A percentile compares a stretch with the other conserved stretches of the same genome.
Conservation (phyloP, 805 yeast species). For the Schizosaccharomyces japonicus region DNA sequence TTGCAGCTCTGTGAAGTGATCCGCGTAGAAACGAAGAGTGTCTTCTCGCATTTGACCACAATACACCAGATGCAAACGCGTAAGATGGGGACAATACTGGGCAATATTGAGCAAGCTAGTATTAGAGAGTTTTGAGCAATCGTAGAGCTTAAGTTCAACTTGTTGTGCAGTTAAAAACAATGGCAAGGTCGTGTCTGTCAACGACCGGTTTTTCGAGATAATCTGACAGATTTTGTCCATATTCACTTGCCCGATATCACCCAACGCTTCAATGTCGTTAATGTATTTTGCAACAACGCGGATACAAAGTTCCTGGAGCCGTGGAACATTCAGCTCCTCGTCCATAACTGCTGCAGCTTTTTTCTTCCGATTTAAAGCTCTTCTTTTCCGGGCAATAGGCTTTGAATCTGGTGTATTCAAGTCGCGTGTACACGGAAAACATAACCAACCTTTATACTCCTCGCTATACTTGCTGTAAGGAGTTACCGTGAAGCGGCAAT, state of each 20-base stretch:
- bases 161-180: slow-evolving; percentile 45
- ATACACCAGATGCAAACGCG: slow-evolving; percentile 49
- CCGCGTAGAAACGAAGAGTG: slow-evolving; percentile 36
- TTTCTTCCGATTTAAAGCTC: slow-evolving; percentile 58
- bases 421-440: slow-evolving; percentile 37
- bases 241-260: slow-evolving; percentile 62
- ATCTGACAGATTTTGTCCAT: slow-evolving; percentile 51
- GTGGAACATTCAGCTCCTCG: slow-evolving; percentile 36
- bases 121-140: slow-evolving; percentile 54
- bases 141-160: slow-evolving; percentile 54
- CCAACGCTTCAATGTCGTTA: slow-evolving; percentile 54
- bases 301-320: slow-evolving; percentile 67
- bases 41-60: slow-evolving; percentile 80
- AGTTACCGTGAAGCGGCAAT: slow-evolving; percentile 30
- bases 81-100: slow-evolving; percentile 52
- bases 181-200: slow-evolving; percentile 46
- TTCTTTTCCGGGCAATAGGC: slow-evolving; percentile 46
- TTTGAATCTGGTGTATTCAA: slow-evolving; percentile 17
- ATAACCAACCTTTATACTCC: slow-evolving; percentile 23
- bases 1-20: slow-evolving; percentile 31
- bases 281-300: slow-evolving; percentile 39
- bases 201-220: slow-evolving; percentile 56
- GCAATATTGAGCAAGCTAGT: slow-evolving; percentile 48
- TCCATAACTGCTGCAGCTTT: slow-evolving; percentile 28
- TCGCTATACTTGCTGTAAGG: slow-evolving; percentile 34